Evolutionary conservation across 495 filamentous ascomycete species (phyloP), one percentile per base, ranked within the genome.

Genomic region (Xanthoparmelia taractica): DNA sequence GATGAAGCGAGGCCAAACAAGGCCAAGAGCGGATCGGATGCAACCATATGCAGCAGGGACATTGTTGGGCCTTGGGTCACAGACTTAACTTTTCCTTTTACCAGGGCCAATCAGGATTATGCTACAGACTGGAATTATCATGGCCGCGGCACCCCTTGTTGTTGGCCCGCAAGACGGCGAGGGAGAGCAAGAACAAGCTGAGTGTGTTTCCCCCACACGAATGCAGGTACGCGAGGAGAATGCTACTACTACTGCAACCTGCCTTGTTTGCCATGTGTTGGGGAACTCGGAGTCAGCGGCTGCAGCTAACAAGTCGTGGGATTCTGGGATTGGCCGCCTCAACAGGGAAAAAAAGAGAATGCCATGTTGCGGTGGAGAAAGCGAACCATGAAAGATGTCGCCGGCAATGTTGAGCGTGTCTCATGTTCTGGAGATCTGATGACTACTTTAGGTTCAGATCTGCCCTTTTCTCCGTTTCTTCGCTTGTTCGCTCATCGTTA

Each of bases 151-250:
- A 33, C 31, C 25, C 36, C 50, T 37, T 55, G 34, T 40, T 12
- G 31, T 13, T 40, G 41, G 40, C 37, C 20, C 3, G 20, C 18
- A 43, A 61, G 48, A 41, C 27, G 25, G 17, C 29, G 13, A 12
- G 6, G 25, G 13, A 20, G 6, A 4, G 33, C 27, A 29, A 31
- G 50, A 56, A 8, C n/a, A n/a, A n/a, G n/a, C n/a, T n/a, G n/a
- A 6, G 10, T 50, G 25, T 33, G 12, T 33, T 12, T 34, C 55
- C 38, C 54, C 61, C 61, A 63, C 54, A n/a, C 54, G 36, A 37
- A 63, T 48, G 61, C 61, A 63, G 61, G 61, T 63, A 63, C 61
- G 55, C 61, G 55, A 31, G 29, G 20, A 63, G 33, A 7, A 23
- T 25, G 8, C 31, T 48, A 47, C 38, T 29, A 34, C 52, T 8